Percentiles rank a stretch among this genome's conserved stretches.
Evolutionary conservation across 352 stramenopile genomes (phyloP).

Genomic region (Pythium utonaiense): DNA sequence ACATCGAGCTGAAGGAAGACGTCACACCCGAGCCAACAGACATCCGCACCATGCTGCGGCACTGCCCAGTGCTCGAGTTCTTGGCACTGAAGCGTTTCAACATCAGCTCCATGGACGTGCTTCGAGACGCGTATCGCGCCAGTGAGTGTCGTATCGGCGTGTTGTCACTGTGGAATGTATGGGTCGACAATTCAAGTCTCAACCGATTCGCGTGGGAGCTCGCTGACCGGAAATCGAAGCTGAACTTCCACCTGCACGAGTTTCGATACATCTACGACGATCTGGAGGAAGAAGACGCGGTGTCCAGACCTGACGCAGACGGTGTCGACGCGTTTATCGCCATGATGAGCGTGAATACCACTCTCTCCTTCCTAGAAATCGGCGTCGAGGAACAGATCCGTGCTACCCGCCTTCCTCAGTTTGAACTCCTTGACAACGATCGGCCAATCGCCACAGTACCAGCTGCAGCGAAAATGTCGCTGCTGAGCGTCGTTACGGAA

Average conservation of each 20-base stretch:
- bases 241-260: slow-evolving; percentile 1
- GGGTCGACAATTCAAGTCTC: slow-evolving; percentile 1
- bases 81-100: background rate
- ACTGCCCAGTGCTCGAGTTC: slow-evolving; percentile 2
- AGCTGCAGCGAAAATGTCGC: background rate
- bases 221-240: background rate
- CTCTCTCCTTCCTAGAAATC: slow-evolving; percentile 8
- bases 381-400: background rate
- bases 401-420: background rate
- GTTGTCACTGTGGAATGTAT: slow-evolving; percentile 9
- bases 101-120: slow-evolving; percentile 1
- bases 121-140: slow-evolving; percentile 1
- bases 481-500: background rate
- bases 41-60: background rate
- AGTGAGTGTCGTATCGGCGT: background rate
- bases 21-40: background rate
- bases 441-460: background rate
- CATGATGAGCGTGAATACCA: background rate
- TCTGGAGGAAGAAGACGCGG: background rate
- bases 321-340: background rate
- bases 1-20: background rate
- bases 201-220: slow-evolving; percentile 1
- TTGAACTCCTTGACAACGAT: background rate
- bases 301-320: background rate
- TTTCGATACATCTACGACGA: slow-evolving; percentile 11